These are phyloP conservation scores for Pseudocercospora ulei DNA, from an alignment of 2,329 filamentous ascomycete species.

Conservation along the genomic window DNA sequence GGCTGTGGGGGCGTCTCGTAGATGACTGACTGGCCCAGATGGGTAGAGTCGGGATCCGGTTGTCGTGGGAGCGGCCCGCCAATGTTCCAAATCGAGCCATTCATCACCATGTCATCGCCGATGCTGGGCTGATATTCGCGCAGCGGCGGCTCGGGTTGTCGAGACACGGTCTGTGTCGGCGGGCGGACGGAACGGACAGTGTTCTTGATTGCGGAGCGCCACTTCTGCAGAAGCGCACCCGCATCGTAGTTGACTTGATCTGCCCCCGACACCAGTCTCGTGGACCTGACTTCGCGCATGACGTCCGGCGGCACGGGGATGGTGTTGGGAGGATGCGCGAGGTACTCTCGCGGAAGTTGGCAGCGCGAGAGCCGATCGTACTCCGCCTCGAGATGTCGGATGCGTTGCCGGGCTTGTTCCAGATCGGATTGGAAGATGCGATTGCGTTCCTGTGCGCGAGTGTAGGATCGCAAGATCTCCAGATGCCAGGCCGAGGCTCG, in stretches of 20 bases:
- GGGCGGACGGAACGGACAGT: slow-evolving; percentile 17
- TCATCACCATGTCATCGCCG: slow-evolving; percentile 27
- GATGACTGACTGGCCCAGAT: slow-evolving; percentile 12
- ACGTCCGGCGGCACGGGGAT: slow-evolving; percentile 35
- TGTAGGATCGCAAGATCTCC: slow-evolving; percentile 41
- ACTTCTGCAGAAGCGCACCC: slow-evolving; percentile 28
- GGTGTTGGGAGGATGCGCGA: slow-evolving; percentile 32
- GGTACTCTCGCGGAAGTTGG: slow-evolving; percentile 32
- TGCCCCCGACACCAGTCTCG: slow-evolving; percentile 13
- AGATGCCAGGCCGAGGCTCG: slow-evolving; percentile 41
- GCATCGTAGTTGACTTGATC: slow-evolving; percentile 26
- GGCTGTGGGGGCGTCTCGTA: slow-evolving; percentile 31
- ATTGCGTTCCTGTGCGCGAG: slow-evolving; percentile 36
- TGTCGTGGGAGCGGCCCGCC: slow-evolving; percentile 24
- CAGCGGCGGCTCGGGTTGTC: slow-evolving; percentile 10
- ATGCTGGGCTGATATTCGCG: slow-evolving; percentile 10
- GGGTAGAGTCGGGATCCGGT: slow-evolving; percentile 4
- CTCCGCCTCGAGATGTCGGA: slow-evolving; percentile 36
- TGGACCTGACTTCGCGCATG: slow-evolving; percentile 32
- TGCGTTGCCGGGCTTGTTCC: slow-evolving; percentile 37
- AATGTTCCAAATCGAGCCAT: slow-evolving; percentile 25
- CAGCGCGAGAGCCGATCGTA: slow-evolving; percentile 31
- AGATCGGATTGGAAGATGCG: slow-evolving; percentile 35
- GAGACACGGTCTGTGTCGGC: slow-evolving; percentile 1
- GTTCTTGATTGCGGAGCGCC: slow-evolving; percentile 25